Base-by-base conservation (phyloP, 1,284 basidiomycete species). In the Cryptococcus jaspeensis region DNA sequence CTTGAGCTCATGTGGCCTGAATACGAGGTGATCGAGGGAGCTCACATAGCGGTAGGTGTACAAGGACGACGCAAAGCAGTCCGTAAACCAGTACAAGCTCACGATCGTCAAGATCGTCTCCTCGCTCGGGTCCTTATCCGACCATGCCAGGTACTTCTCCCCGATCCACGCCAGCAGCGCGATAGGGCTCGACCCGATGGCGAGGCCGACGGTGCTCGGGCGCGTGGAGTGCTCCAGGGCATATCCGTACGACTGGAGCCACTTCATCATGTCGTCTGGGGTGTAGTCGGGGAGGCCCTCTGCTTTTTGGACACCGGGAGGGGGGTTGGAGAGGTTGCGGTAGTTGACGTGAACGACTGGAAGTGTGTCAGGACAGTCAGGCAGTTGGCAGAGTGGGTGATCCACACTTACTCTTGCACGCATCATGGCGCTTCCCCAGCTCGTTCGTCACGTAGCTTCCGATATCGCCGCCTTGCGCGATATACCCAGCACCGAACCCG, bases 71-170 rank as follows among this genome's bases (percentile, higher is more conserved):
- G 77, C 69, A 52, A 72, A 77, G 9, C 74, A 75, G 52, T 75
- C 71, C 1, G 78, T 77, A 28, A 71, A 67, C 71, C 76, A 80
- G 68, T 77, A 80, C 20, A 80, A 60, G 7, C 75, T 72, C 23
- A 76, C 60, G 43, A 72, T 73, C 15, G 72, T 68, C 44, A 78
- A 66, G 28, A 79, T 67, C 5, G 66, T 67, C 36, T 71, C 63
- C 42, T 64, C 15, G 12, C 62, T 46, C 1, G 63, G 74, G 22
- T 61, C 62, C 11, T 64, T 56, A 53, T 79, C 75, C 5, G 75
- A 74, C 78, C 78, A 79, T 9, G 67, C 69, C 37, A 69, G 58
- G 51, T 69, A 72, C 63, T 80, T 80, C 52, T 80, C 79, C 3
- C 72, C 79, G 37, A 80, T 71, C 76, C 76, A 80, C 1, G 77